Evolutionary conservation across 192 early-diverging fungal species (phyloP).

Genomic region (Phlyctochytrium arcticum): DNA sequence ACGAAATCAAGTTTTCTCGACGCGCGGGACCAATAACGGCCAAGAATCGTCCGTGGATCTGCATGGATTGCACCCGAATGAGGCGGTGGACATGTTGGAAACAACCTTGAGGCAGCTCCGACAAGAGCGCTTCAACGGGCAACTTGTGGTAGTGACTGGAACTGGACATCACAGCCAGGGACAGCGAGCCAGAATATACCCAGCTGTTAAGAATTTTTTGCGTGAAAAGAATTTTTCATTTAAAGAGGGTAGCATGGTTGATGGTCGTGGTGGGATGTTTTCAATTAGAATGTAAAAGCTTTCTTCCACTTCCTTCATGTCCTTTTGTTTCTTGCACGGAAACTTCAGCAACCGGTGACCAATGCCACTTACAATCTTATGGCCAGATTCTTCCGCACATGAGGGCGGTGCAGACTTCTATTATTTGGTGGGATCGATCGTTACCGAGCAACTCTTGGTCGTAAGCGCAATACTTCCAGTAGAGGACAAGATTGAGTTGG

Average conservation of each 20-base stretch:
- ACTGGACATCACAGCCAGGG: slow-evolving; percentile 45
- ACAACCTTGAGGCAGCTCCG: slow-evolving; percentile 14
- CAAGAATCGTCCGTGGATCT: slow-evolving; percentile 46
- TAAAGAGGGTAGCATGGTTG: slow-evolving; percentile 36
- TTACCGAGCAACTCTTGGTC: too few species aligned
- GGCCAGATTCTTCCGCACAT: too few species aligned
- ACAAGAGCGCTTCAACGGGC: slow-evolving; percentile 26
- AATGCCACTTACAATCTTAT: too few species aligned
- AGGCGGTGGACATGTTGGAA: slow-evolving; percentile 40
- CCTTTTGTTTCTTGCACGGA: not conserved
- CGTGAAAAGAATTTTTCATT: slow-evolving; percentile 10
- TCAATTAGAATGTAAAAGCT: slow-evolving; percentile 24
- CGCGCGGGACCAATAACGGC: not conserved
- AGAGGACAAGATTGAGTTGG: too few species aligned
- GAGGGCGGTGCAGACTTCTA: too few species aligned
- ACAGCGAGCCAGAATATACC: slow-evolving; percentile 36
- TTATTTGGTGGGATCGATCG: too few species aligned
- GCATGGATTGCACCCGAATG: slow-evolving; percentile 48
- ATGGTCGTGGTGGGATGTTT: slow-evolving; percentile 44
- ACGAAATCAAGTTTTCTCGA: slow-evolving; percentile 34
- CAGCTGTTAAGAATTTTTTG: slow-evolving; percentile 35
- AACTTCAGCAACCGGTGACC: too few species aligned
- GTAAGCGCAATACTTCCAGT: too few species aligned
- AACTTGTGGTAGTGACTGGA: slow-evolving; percentile 40
- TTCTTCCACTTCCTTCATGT: not conserved